A percentile compares a stretch with the other conserved stretches of the same genome.
phyloP scores from a whole-genome alignment of 1,284 basidiomycete species.

The Phaffia rhodozyma region DNA sequence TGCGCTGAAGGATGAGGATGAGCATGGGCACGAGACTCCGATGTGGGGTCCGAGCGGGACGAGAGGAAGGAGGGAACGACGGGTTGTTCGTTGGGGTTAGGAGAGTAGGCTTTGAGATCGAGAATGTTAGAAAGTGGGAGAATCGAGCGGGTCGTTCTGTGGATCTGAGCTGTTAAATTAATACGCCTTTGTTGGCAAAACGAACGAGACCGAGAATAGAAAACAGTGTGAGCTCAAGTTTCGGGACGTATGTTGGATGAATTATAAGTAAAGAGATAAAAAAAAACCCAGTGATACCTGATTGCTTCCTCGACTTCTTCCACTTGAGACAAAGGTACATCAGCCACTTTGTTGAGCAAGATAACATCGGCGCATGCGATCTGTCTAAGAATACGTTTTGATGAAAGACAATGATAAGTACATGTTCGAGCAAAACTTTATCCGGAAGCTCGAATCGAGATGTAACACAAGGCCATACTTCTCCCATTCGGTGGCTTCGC shows the following conservation, averaged over 20 bases:
- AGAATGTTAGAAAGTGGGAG: slow-evolving; percentile 56
- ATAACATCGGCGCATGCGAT: slow-evolving; percentile 82
- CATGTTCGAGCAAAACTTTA: not conserved
- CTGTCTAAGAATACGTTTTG: slow-evolving; percentile 48
- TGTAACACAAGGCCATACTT: slow-evolving; percentile 40
- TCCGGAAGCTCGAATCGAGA: no score
- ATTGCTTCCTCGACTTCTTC: slow-evolving; percentile 47
- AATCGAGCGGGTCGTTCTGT: slow-evolving; percentile 57
- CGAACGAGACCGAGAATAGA: not conserved
- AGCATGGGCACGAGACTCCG: not conserved
- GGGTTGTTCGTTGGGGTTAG: slow-evolving; percentile 26
- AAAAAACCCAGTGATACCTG: slow-evolving; percentile 22
- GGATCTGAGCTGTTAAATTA: slow-evolving; percentile 63
- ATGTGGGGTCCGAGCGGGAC: not conserved
- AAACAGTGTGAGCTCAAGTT: not conserved
- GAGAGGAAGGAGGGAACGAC: slow-evolving; percentile 25
- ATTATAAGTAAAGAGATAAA: not conserved
- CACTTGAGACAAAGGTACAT: slow-evolving; percentile 41
- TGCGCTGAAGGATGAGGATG: slow-evolving; percentile 22
- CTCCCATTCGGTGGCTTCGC: slow-evolving; percentile 61
- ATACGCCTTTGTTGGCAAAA: slow-evolving; percentile 37
- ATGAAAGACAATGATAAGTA: not conserved
- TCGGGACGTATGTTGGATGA: not conserved
- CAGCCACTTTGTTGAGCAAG: slow-evolving; percentile 73
- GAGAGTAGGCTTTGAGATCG: slow-evolving; percentile 60